Conservation (phyloP, 2,329 filamentous ascomycete species). For the Dendryphion nanum region DNA sequence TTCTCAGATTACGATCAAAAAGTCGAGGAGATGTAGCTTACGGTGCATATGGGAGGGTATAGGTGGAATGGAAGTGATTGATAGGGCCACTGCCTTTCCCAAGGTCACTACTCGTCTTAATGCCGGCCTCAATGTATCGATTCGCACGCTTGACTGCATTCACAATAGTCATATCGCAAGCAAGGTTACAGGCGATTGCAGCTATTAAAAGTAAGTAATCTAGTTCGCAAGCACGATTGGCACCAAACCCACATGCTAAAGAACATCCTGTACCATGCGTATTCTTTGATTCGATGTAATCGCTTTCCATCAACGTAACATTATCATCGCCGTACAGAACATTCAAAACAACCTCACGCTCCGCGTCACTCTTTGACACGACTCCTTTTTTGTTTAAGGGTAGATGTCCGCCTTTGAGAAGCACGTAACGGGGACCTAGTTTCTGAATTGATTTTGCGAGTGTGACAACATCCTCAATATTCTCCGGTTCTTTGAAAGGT, state of each 20-base stretch:
- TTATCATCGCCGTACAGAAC: conserved; percentile 65
- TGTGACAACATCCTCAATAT: conserved; percentile 64
- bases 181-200: conserved; percentile 72
- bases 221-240: too few relatives aligned
- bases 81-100: conserved; percentile 70
- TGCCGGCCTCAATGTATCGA: conserved; percentile 69
- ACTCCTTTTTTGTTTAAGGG: conserved; percentile 67
- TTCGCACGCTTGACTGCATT: conserved; percentile 67
- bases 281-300: conserved; percentile 71
- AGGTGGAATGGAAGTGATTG: conserved; percentile 75
- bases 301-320: conserved; percentile 64
- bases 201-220: conserved; percentile 43
- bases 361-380: conserved; percentile 57
- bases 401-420: conserved; percentile 89
- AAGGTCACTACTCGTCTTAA: conserved; percentile 61
- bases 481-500: conserved; percentile 49
- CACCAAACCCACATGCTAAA: conserved; percentile 70
- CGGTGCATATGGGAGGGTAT: conserved; percentile 66
- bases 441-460: conserved; percentile 65
- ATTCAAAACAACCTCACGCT: conserved; percentile 70
- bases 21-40: conserved; percentile 31
- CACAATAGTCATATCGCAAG: conserved; percentile 57
- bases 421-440: conserved; percentile 74
- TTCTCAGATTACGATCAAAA: conserved; percentile 6
- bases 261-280: conserved; percentile 96